phyloP scores from a whole-genome alignment of 2,329 filamentous ascomycete species.

The Geoglossum cookeanum region DNA sequence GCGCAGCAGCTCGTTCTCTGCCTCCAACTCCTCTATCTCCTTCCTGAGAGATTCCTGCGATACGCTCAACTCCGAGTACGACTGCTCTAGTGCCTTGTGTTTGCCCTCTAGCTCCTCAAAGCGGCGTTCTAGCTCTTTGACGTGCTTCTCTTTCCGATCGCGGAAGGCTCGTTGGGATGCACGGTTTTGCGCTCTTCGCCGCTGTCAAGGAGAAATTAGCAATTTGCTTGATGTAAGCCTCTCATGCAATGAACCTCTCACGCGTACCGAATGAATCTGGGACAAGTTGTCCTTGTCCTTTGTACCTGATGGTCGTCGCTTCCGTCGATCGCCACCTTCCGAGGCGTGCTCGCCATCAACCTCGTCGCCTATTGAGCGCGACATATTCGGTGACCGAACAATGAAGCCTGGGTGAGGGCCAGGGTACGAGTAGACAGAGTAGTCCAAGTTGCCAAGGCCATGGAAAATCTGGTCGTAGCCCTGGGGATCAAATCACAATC shows the following conservation, averaged over 20 bases:
- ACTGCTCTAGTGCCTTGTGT: conserved; percentile 35
- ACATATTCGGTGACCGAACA: not conserved
- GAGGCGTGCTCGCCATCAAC: not conserved
- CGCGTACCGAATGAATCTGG: not conserved
- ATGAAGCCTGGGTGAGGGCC: not conserved
- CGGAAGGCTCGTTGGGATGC: conserved; percentile 24
- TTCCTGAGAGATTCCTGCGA: conserved; percentile 23
- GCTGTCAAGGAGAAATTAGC: conserved; percentile 18
- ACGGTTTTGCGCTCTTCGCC: conserved; percentile 36
- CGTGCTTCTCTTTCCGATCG: conserved; percentile 45
- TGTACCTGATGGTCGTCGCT: not conserved
- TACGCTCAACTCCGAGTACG: conserved; percentile 21
- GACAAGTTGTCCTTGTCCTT: not conserved
- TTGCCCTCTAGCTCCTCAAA: conserved; percentile 34
- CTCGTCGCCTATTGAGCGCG: not conserved
- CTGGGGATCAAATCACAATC: not conserved
- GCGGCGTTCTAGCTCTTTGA: conserved; percentile 40
- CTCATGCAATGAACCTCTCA: not conserved
- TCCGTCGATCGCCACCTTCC: not conserved
- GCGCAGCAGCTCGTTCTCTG: not conserved
- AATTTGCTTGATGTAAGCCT: not conserved
- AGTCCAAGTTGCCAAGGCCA: not conserved
- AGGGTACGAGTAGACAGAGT: not conserved
- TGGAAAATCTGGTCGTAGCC: not conserved
- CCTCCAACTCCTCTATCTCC: conserved; percentile 8